Percentiles rank a stretch among this genome's conserved stretches.
phyloP scores from a whole-genome alignment of 257 asterid genomes.

The Solanum neorickii region DNA sequence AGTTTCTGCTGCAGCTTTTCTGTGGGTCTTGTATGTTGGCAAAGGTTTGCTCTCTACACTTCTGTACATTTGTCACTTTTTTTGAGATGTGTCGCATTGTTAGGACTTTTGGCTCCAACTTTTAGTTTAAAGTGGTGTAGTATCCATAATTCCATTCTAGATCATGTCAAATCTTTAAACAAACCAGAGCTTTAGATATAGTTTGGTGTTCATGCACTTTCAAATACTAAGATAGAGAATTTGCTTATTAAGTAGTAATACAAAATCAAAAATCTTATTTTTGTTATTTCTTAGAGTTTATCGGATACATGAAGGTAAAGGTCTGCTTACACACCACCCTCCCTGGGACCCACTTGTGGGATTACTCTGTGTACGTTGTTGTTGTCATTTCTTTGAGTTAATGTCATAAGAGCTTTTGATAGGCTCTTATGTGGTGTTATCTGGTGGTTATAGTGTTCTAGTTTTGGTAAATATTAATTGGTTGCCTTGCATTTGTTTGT shows the following conservation, averaged over 20 bases:
- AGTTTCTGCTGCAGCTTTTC: constrained; percentile 59
- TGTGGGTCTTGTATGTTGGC: constrained; percentile 65
- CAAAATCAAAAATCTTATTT: background rate
- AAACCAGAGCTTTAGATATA: background rate
- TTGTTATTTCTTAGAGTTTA: background rate
- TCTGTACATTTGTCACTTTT: background rate
- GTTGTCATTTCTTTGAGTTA: background rate
- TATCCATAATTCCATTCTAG: background rate
- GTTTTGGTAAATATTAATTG: background rate
- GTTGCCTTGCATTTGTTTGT: background rate
- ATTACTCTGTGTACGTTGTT: background rate
- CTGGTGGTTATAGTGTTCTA: background rate
- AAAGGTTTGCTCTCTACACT: constrained; percentile 45
- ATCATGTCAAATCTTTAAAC: background rate
- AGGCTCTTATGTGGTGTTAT: background rate
- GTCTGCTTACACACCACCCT: background rate
- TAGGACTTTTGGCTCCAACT: background rate
- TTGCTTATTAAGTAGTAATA: background rate
- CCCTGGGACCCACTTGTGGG: background rate
- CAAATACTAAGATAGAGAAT: background rate
- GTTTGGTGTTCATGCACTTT: background rate
- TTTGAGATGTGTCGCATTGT: background rate
- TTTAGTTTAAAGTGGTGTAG: background rate
- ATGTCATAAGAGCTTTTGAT: background rate
- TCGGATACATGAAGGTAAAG: background rate